These are phyloP conservation scores for Penicillium hordei DNA, from an alignment of 2,329 filamentous ascomycete species.

Conservation along the genomic window DNA sequence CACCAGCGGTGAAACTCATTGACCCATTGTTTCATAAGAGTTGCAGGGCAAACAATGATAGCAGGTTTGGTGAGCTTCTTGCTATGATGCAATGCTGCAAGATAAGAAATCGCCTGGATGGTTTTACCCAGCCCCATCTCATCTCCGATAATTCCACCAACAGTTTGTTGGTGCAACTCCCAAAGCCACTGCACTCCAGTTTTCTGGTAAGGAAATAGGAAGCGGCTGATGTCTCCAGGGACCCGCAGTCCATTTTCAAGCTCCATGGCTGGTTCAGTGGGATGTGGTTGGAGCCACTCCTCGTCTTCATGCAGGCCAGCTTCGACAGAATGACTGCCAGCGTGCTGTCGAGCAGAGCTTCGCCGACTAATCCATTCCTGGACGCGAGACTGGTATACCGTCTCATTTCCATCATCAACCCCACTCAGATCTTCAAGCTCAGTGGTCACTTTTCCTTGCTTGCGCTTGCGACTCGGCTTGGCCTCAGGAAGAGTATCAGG, in stretches of 20 bases:
- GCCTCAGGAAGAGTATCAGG: conserved; percentile 31
- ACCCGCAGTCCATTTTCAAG: conserved; percentile 76
- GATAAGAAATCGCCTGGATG: conserved; percentile 74
- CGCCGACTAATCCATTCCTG: conserved; percentile 70
- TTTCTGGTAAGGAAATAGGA: conserved; percentile 94
- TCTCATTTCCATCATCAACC: conserved; percentile 87
- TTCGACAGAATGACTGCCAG: conserved; percentile 41
- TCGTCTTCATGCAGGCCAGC: conserved; percentile 27
- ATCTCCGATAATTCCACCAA: conserved; percentile 92
- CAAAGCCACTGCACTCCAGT: conserved; percentile 96
- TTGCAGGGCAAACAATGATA: conserved; percentile 90
- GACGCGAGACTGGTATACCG: conserved; percentile 72
- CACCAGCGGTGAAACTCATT: conserved; percentile 99
- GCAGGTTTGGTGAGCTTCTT: conserved; percentile 79
- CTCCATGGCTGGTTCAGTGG: conserved; percentile 55
- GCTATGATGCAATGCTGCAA: conserved; percentile 90
- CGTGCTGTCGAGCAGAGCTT: conserved; percentile 57
- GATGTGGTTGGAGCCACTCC: conserved; percentile 86
- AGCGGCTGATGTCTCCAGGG: conserved; percentile 89
- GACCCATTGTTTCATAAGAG: conserved; percentile 95
- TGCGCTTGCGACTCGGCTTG: conserved; percentile 19
- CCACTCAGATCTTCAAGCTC: conserved; percentile 58
- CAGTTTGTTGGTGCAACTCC: conserved; percentile 83
- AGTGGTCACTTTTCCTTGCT: conserved; percentile 34
- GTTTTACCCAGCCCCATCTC: conserved; percentile 99